Base-by-base conservation (phyloP, 495 filamentous ascomycete species). In the Penicillium cataractarum region DNA sequence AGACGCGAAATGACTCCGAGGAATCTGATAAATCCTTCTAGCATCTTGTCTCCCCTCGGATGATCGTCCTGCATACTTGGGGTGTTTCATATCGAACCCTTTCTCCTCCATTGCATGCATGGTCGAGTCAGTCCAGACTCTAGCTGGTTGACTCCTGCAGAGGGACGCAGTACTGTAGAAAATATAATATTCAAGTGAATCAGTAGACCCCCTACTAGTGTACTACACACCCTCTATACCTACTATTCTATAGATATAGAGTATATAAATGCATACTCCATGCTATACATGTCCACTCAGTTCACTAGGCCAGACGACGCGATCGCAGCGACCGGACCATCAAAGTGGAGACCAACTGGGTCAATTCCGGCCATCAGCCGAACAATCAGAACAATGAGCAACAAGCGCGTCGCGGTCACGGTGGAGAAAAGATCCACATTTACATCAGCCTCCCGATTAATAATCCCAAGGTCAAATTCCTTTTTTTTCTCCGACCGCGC, bases 41-140 rank as follows among this genome's bases (percentile, higher is more conserved):
- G 21, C 9, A 46, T 21, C 10, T 46, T 15, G 35, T 15, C 35
- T 37, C 40, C n/a, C 40, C 40, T 44, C 40, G 21, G 42, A 46
- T 24, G 42, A 46, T 46, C 42, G 42, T 46, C 42, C 42, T 46
- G 42, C 42, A 46, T 46, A 46, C 42, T 21, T 46, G 42, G 8
- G 42, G 42, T 24, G 42, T 46, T 46, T 46, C 42, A 46, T 12
- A 46, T 46, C 8, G 21, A 24, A 22, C 19, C 42, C 42, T 22
- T 22, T 24, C 8, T 19, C 3, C 40, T 7, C 40, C 39, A 19
- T 44, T 10, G 40, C 40, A 13, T 46, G 42, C 42, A 46, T 46
- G 42, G 42, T 46, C 42, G 42, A 46, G 19, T 24, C n/a, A 46
- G 42, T 12, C 42, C 42, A 46, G 42, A 9, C 19, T 44, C 40